Percentiles rank a stretch among this genome's conserved stretches.
These are phyloP conservation scores for Lecanosticta acicola DNA, from an alignment of 2,329 filamentous ascomycete genomes.

Conservation along the genomic window DNA sequence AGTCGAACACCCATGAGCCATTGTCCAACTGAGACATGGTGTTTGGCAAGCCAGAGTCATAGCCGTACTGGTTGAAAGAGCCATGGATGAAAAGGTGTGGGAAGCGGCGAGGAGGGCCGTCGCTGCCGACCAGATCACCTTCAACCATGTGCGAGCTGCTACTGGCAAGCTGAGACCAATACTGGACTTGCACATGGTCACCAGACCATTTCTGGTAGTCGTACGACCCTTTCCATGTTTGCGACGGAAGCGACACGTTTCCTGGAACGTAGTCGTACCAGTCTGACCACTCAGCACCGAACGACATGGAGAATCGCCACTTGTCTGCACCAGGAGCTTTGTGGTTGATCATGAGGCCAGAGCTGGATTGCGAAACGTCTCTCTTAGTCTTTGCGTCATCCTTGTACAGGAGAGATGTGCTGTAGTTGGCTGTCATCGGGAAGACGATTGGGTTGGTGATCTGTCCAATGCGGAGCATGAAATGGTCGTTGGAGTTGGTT, in stretches of 20 bases:
- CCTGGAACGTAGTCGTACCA: constrained; percentile 54
- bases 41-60: constrained; percentile 54
- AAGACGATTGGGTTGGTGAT: constrained; percentile 56
- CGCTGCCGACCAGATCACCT: constrained; percentile 46
- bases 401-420: constrained; percentile 46
- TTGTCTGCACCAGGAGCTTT: constrained; percentile 56
- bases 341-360: constrained; percentile 50
- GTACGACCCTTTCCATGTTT: constrained; percentile 53
- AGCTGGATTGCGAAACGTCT: constrained; percentile 31
- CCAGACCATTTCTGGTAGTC: constrained; percentile 54
- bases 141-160: constrained; percentile 58
- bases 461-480: constrained; percentile 56
- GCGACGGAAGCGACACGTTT: constrained; percentile 44
- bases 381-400: constrained; percentile 25
- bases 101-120: constrained; percentile 44
- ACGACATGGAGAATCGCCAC: constrained; percentile 59
- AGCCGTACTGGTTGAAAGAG: constrained; percentile 59
- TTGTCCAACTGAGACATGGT: constrained; percentile 44
- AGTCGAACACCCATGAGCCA: constrained; percentile 54
- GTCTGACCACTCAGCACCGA: constrained; percentile 53
- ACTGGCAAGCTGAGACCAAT: constrained; percentile 55
- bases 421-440: constrained; percentile 53
- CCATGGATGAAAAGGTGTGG: constrained; percentile 61
- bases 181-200: constrained; percentile 58
- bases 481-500: constrained; percentile 54